Evolutionary conservation across 345 rosid genomes (phyloP), one percentile per base, ranked within the genome.

Genomic region (Citrus cavaleriei): DNA sequence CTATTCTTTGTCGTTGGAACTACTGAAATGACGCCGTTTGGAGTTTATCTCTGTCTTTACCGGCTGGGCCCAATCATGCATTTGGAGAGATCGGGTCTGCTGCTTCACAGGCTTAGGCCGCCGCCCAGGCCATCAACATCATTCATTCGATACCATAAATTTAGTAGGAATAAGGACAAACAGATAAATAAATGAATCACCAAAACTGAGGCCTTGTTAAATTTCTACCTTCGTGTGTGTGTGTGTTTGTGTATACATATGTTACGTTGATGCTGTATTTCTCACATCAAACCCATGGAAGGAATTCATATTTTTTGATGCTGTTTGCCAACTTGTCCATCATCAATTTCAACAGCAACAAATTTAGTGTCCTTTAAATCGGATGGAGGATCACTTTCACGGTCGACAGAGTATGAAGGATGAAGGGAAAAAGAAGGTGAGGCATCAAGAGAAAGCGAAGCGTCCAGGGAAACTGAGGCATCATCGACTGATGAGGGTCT

Each of bases 361-460:
- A 14, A 27, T 63, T 82, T 72, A 4, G 42, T 12, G 1, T 81
- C 51, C 51, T 46, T 1, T 12, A 13, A 64, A 28, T 46, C 73
- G 2, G 54, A 34, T 5, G 60, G 73, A 34, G 19, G 25, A 25
- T 76, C 82, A 7, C 40, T 13, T 22, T 76, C 82, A 7, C n/a
- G 21, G 2, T 60, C 70, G 16, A 70, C 40, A 16, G 74, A 46
- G 30, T 59, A 27, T 2, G 83, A 74, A 21, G 78, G 61, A 51
- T 72, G 68, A 9, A 78, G 78, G 22, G 76, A 79, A 74, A 88
- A 84, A 28, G 93, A 86, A 34, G 87, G 81, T 49, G 89, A 75
- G 51, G 83, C 49, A 8, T 63, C 86, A 0, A 84, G 2, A 10
- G 85, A 70, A 16, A 84, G 2, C 0, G 85, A 57, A 10, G 73